Percentiles rank a stretch among this genome's conserved stretches.
phyloP scores from a whole-genome alignment of 331 rosid species.

The Telfairia occidentalis region DNA sequence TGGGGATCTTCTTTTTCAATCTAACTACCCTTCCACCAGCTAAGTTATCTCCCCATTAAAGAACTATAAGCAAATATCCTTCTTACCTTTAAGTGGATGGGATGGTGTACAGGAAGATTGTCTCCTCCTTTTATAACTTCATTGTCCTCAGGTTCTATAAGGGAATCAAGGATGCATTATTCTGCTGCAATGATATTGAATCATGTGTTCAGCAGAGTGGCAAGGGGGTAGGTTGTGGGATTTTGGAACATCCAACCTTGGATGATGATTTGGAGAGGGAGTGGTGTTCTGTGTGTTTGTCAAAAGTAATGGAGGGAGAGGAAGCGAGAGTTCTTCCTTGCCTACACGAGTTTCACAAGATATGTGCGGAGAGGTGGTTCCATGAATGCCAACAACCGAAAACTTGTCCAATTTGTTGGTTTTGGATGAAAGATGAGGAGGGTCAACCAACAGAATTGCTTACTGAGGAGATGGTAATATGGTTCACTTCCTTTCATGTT shows the following conservation, averaged over 20 bases:
- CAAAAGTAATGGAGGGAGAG: conserved; percentile 25
- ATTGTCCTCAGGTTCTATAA: background rate
- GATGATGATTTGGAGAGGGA: conserved; percentile 21
- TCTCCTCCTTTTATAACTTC: conserved; percentile 13
- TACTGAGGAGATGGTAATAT: conserved; percentile 71
- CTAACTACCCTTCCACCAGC: conserved; percentile 22
- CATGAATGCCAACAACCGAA: conserved; percentile 36
- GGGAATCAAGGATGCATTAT: conserved; percentile 6
- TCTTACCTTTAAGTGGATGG: background rate
- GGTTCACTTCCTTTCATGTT: conserved; percentile 82
- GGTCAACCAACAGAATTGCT: conserved; percentile 31
- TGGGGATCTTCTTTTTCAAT: conserved; percentile 20
- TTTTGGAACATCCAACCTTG: background rate
- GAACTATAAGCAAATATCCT: conserved; percentile 1
- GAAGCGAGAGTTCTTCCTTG: conserved; percentile 49
- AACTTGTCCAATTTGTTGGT: conserved; percentile 77
- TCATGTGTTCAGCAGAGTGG: background rate
- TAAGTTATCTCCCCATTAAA: conserved; percentile 23
- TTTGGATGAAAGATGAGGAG: conserved; percentile 30
- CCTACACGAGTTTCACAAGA: conserved; percentile 62
- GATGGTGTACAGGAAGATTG: conserved; percentile 8
- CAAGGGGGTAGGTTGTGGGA: background rate
- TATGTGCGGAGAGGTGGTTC: conserved; percentile 71
- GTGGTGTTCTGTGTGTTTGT: conserved; percentile 71
- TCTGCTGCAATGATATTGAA: background rate